phyloP scores from a whole-genome alignment of 2,329 filamentous ascomycete species.

The Plenodomus biglobosus region DNA sequence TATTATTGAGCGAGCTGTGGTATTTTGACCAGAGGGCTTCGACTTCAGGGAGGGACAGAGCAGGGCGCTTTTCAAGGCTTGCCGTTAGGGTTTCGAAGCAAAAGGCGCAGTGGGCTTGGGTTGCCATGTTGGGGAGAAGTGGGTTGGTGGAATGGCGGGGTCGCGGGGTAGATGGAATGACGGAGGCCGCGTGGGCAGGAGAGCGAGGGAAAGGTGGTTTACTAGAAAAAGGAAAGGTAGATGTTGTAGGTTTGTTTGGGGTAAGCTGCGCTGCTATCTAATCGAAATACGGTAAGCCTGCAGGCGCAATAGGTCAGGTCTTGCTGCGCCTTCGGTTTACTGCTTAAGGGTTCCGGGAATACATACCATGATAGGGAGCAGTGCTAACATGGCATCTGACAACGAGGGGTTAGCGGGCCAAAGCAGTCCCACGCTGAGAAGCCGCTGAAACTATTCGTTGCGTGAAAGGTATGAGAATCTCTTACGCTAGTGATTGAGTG shows the following conservation, averaged over 20 bases:
- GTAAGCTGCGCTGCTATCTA: constrained; percentile 10
- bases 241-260: not conserved
- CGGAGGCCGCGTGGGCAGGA: not conserved
- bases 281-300: constrained; percentile 8
- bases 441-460: too few species aligned
- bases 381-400: too few species aligned
- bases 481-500: too few species aligned
- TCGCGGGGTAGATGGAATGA: not conserved
- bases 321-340: constrained; percentile 9
- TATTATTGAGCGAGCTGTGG: constrained; percentile 38
- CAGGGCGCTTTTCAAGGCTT: constrained; percentile 68
- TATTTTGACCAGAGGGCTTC: constrained; percentile 67
- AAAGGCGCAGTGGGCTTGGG: constrained; percentile 80
- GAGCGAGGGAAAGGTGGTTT: constrained; percentile 1
- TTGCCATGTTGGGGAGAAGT: constrained; percentile 66
- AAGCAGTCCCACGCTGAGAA: too few species aligned
- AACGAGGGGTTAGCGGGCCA: too few species aligned
- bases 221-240: not conserved
- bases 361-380: too few species aligned
- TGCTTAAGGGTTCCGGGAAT: not conserved
- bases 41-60: constrained; percentile 68
- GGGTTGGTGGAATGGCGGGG: not conserved
- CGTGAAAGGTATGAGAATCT: too few species aligned
- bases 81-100: constrained; percentile 88
- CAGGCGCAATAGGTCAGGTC: constrained; percentile 7